phyloP scores from a whole-genome alignment of 164 flowering plant genomes.

The Umbilicus rupestris region DNA sequence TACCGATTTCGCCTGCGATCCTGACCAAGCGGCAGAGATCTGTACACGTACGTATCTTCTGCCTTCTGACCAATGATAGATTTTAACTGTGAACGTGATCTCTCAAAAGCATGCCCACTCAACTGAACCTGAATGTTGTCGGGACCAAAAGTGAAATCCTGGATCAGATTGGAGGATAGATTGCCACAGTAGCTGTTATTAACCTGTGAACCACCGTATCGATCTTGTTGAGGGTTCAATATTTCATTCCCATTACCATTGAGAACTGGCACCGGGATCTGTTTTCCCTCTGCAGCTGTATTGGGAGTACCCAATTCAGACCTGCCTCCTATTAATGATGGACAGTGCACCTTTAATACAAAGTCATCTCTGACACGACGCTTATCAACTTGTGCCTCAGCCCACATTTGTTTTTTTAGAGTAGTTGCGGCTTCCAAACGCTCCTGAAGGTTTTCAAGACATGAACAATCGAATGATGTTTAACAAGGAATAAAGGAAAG shows the following conservation, averaged over 20 bases:
- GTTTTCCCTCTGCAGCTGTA: constrained; percentile 30
- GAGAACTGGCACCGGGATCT: constrained; percentile 35
- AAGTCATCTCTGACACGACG: constrained; percentile 73
- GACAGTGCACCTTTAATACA: constrained; percentile 30
- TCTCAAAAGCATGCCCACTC: constrained; percentile 45
- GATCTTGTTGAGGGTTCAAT: constrained; percentile 27
- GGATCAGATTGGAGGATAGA: constrained; percentile 21
- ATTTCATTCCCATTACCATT: constrained; percentile 31
- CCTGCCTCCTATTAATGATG: constrained; percentile 29
- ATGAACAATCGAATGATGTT: not conserved
- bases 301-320: constrained; percentile 25
- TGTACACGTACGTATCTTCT: constrained; percentile 71
- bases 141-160: constrained; percentile 24
- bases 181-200: constrained; percentile 19
- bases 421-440: constrained; percentile 90
- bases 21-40: constrained; percentile 87
- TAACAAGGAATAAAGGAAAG: not conserved
- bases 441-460: constrained; percentile 37
- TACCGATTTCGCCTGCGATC: constrained; percentile 85
- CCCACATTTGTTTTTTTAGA: constrained; percentile 91
- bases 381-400: constrained; percentile 80
- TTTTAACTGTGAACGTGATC: constrained; percentile 68
- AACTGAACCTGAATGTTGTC: constrained; percentile 44
- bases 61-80: constrained; percentile 68
- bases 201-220: constrained; percentile 20